These are phyloP conservation scores for Sordariomycetes sp. DNA, from an alignment of 2,329 filamentous ascomycete species.

Conservation along the genomic window DNA sequence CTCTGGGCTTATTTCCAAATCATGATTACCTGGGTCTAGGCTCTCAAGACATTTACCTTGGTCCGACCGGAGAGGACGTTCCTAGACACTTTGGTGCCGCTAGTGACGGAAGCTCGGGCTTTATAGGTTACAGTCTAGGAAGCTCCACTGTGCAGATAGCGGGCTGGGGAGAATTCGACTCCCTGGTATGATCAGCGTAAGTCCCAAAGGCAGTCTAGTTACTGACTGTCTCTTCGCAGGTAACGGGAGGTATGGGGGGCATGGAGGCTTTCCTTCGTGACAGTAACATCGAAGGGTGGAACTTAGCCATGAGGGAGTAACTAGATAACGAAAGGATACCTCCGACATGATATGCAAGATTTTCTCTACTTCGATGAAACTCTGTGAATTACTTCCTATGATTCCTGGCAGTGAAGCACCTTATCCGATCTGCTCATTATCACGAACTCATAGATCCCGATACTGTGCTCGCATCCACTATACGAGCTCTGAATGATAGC, in stretches of 20 bases:
- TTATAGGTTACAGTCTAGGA: neutral
- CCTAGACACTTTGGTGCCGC: conserved; percentile 7
- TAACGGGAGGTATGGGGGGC: neutral
- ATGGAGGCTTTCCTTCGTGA: neutral
- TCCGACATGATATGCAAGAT: neutral
- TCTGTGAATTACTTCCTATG: neutral
- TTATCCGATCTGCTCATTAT: neutral
- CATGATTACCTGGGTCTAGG: neutral
- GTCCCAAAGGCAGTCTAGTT: neutral
- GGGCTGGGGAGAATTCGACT: conserved; percentile 13
- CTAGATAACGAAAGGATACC: neutral
- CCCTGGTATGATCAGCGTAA: conserved; percentile 7
- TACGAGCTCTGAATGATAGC: neutral
- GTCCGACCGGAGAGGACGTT: conserved; percentile 7
- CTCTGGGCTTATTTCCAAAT: neutral
- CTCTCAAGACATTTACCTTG: neutral
- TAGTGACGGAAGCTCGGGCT: conserved; percentile 1
- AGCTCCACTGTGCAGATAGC: neutral
- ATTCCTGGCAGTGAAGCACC: neutral
- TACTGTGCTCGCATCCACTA: neutral
- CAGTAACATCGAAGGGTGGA: neutral
- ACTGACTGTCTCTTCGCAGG: neutral
- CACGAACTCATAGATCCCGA: neutral
- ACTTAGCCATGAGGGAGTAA: neutral
- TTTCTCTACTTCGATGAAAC: neutral